Conservation (phyloP, 495 filamentous ascomycete genomes). For the Pyronema omphalodes region DNA sequence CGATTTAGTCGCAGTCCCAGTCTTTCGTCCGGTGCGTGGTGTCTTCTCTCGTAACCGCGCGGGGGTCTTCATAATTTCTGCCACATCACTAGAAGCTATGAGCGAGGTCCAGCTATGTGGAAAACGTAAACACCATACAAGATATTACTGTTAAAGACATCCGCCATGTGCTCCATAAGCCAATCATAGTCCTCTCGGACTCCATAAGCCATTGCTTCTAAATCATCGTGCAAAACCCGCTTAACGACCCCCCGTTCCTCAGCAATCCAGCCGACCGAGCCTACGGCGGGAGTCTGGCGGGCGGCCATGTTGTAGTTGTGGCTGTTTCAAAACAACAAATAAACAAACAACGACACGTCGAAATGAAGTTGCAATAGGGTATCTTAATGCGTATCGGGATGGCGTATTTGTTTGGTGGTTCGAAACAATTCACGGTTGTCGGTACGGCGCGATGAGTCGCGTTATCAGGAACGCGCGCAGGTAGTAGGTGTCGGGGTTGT, state of each 20-base stretch:
- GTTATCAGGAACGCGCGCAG: too few species aligned
- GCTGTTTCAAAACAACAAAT: conserved; percentile 1
- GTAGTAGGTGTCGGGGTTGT: too few species aligned
- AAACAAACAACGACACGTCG: background rate
- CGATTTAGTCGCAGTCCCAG: too few species aligned
- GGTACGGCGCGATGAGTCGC: too few species aligned
- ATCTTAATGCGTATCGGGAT: too few species aligned
- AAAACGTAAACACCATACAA: conserved; percentile 13
- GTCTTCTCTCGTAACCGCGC: conserved; percentile 89
- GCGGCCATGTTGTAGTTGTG: conserved; percentile 9
- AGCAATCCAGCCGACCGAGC: conserved; percentile 49
- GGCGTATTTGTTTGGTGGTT: too few species aligned
- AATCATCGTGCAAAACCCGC: conserved; percentile 48
- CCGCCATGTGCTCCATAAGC: conserved; percentile 92
- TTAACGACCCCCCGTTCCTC: conserved; percentile 46
- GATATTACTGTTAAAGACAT: conserved; percentile 73
- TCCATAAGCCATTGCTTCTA: conserved; percentile 76
- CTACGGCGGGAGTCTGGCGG: conserved; percentile 34
- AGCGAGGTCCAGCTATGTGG: too few species aligned
- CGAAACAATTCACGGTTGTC: too few species aligned
- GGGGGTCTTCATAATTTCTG: conserved; percentile 90
- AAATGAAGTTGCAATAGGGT: too few species aligned
- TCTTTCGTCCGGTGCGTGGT: background rate
- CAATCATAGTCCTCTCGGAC: conserved; percentile 84
- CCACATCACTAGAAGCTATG: conserved; percentile 44